Evolutionary conservation across 108 stramenopile genomes (phyloP).

Genomic region (Stephanodiscus minutulus): DNA sequence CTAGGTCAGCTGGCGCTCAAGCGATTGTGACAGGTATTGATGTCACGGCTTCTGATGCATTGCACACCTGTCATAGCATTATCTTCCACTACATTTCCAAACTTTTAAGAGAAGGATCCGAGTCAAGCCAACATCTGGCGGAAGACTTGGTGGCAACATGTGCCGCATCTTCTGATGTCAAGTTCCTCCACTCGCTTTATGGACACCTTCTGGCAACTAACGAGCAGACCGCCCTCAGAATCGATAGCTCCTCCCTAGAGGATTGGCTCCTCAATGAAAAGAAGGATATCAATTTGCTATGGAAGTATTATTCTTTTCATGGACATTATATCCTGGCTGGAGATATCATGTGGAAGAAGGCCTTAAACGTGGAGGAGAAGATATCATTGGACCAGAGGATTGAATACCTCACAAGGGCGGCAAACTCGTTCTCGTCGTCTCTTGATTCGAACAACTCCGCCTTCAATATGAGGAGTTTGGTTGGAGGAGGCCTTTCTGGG

Average conservation of each 20-base stretch:
- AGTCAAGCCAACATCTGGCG: conserved; percentile 38
- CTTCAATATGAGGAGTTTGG: neutral
- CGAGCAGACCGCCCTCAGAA: conserved; percentile 66
- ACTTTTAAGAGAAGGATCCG: conserved; percentile 54
- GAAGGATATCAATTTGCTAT: conserved; percentile 61
- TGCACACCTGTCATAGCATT: conserved; percentile 73
- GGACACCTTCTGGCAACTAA: conserved; percentile 59
- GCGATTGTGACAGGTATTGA: conserved; percentile 56
- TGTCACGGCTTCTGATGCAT: conserved; percentile 69
- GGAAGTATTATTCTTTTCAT: conserved; percentile 77
- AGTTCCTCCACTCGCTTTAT: conserved; percentile 73
- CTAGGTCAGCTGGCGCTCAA: conserved; percentile 31
- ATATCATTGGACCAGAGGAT: conserved; percentile 64
- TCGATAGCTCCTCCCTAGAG: conserved; percentile 71
- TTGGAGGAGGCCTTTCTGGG: conserved; percentile 11
- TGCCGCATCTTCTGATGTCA: conserved; percentile 59
- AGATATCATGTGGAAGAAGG: conserved; percentile 59
- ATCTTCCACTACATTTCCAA: conserved; percentile 69
- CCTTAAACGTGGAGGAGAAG: conserved; percentile 36
- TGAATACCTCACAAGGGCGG: conserved; percentile 67
- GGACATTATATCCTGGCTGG: conserved; percentile 65
- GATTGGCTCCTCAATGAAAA: conserved; percentile 62
- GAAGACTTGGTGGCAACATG: conserved; percentile 68
- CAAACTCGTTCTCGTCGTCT: conserved; percentile 60
- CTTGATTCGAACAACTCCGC: conserved; percentile 13